Conservation (phyloP, 129 eudicot genomes). For the Arctium lappa region DNA sequence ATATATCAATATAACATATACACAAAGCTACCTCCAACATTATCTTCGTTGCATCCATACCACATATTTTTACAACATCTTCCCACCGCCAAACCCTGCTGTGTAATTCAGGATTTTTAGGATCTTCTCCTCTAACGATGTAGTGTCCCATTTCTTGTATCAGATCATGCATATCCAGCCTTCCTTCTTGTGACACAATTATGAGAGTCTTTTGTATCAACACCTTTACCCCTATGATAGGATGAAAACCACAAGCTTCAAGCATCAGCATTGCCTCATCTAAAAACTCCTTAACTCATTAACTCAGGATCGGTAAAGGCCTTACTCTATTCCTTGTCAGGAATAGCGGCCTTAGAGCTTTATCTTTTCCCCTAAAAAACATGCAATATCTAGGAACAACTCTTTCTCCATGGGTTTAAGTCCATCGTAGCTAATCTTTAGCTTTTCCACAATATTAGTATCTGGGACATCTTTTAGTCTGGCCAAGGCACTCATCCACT, state of each 20-base stretch:
- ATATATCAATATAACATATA: no score
- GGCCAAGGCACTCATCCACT: neutral
- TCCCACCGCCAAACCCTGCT: constrained; percentile 7
- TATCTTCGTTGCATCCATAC: neutral
- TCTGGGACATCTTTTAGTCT: constrained; percentile 1
- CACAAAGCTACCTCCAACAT: neutral
- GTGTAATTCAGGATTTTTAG: neutral
- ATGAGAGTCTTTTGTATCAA: neutral
- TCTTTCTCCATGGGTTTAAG: neutral
- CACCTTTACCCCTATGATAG: neutral
- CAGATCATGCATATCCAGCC: constrained; percentile 9
- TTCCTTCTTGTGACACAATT: neutral
- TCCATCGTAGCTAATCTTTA: constrained; percentile 1
- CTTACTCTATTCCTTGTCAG: no score
- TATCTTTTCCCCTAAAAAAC: constrained; percentile 3
- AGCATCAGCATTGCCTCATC: neutral
- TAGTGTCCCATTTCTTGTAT: constrained; percentile 12
- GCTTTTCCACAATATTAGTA: neutral
- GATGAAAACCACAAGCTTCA: neutral
- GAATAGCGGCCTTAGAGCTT: no score
- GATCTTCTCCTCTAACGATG: constrained; percentile 10
- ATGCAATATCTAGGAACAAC: constrained; percentile 8
- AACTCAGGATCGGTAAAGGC: no score
- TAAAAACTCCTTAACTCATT: no score
- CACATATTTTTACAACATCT: neutral